Conservation (phyloP, 768 basidiomycete genomes). For the Ramaria sp. region DNA sequence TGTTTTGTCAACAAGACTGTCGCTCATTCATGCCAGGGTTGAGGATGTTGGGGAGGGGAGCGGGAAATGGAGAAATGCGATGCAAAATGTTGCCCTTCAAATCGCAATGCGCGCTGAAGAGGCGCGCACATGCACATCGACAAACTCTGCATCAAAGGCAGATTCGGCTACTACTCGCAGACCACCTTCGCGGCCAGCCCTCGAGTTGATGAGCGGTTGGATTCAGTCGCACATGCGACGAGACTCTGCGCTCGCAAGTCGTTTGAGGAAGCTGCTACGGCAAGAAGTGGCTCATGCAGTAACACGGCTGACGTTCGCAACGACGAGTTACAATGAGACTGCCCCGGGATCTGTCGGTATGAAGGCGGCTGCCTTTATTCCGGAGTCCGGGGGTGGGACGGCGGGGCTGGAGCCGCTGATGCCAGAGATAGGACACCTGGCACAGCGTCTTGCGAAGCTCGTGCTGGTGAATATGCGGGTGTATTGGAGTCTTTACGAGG, state of each 20-base stretch:
- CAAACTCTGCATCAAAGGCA: not conserved
- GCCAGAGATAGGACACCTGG: constrained; percentile 58
- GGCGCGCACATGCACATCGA: constrained; percentile 17
- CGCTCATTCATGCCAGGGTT: not conserved
- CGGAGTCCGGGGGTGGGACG: constrained; percentile 19
- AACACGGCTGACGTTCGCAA: constrained; percentile 28
- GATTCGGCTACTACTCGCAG: not conserved
- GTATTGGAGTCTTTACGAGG: constrained; percentile 70
- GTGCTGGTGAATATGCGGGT: constrained; percentile 66
- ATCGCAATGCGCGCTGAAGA: constrained; percentile 59
- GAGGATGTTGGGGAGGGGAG: constrained; percentile 2
- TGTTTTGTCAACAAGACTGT: not conserved
- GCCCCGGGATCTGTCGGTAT: not conserved
- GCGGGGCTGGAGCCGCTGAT: constrained; percentile 65
- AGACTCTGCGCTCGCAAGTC: constrained; percentile 44
- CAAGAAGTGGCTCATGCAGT: constrained; percentile 55
- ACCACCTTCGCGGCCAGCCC: constrained; percentile 35
- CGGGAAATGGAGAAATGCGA: constrained; percentile 43
- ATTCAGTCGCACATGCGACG: constrained; percentile 53
- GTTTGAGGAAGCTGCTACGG: constrained; percentile 54
- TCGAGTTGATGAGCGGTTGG: constrained; percentile 62
- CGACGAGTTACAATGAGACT: not conserved
- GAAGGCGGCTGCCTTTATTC: not conserved
- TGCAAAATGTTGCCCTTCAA: constrained; percentile 64
- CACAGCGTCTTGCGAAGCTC: constrained; percentile 62